Evolutionary conservation across 2,329 filamentous ascomycete genomes (phyloP), one percentile per base, ranked within the genome.

Genomic region (Aspergillus jensenii): DNA sequence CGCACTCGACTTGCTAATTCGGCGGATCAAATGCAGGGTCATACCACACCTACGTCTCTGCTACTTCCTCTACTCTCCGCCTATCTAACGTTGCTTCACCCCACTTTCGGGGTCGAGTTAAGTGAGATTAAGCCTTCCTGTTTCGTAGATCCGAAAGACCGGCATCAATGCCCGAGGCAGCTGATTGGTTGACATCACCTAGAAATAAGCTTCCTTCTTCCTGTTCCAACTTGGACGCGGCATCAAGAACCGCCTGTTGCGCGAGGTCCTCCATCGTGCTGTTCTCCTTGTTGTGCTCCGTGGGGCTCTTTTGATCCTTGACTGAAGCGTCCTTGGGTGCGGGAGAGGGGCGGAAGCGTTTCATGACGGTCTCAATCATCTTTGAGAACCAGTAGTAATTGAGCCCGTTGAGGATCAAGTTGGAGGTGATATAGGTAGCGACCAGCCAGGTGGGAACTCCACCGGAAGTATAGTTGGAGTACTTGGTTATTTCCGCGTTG

Each of bases 101-200:
- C 12, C 23, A 31, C 7, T 23, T 52, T 33, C 23, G 23, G 11
- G 6, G 15, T 23, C n/a, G 12, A 41, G 5, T n/a, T 46, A 33
- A n/a, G 23, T 19, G 33, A 39, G 62, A 46, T 25, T 67, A 62
- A 37, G 60, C 58, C 31, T 63, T 71, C 41, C 70, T 62, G 52
- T 63, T 65, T n/a, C 90, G 23, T 91, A 97, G 75, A 83, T 97
- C 27, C 93, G 92, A 71, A 93, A 96, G 90, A 87, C 91, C 9
- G 88, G 90, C 41, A 86, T 92, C 73, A 17, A 70, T 63, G 5
- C 64, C 67, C 3, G 69, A 66, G 8, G 67, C 60, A 33, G 64
- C 60, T 35, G 46, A 17, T 19, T 21, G 53, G 27, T 67, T 60
- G 52, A 61, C 52, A 53, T 73, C 69, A 11, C 68, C 70, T 12